A percentile compares a stretch with the other conserved stretches of the same genome.
phyloP scores from a whole-genome alignment of 768 basidiomycete genomes.

The Amanita muscaria region DNA sequence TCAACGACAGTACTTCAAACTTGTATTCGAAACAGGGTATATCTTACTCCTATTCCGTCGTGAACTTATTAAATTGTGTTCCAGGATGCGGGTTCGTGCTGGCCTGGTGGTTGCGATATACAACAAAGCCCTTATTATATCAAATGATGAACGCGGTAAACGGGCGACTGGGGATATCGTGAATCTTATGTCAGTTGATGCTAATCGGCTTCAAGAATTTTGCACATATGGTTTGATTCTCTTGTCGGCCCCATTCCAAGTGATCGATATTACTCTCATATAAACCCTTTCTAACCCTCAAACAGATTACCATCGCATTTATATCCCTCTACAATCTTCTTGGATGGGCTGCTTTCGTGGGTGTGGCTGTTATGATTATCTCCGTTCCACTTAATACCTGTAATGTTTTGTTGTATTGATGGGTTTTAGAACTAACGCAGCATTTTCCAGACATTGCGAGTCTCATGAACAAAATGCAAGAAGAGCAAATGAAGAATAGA shows the following conservation, averaged over 20 bases:
- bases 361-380: conserved; percentile 81
- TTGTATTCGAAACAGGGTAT: conserved; percentile 63
- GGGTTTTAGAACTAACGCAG: conserved; percentile 1
- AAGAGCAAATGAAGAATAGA: conserved; percentile 89
- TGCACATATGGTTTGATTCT: conserved; percentile 79
- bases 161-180: conserved; percentile 89
- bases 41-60: neutral
- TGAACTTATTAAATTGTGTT: neutral
- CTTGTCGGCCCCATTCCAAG: conserved; percentile 82
- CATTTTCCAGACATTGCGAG: conserved; percentile 47
- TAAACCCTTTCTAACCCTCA: neutral
- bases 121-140: conserved; percentile 76
- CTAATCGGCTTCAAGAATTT: conserved; percentile 69
- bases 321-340: conserved; percentile 83
- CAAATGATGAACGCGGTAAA: conserved; percentile 66
- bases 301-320: conserved; percentile 78
- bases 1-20: conserved; percentile 67
- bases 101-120: conserved; percentile 85
- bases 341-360: conserved; percentile 87
- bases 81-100: conserved; percentile 84
- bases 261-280: conserved; percentile 10
- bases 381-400: conserved; percentile 69
- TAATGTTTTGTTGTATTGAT: conserved; percentile 13
- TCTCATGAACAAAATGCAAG: conserved; percentile 66
- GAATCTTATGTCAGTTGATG: conserved; percentile 87